A percentile compares a stretch with the other conserved stretches of the same genome.
These are phyloP conservation scores for Candida stauntonica DNA, from an alignment of 805 yeast species.

Conservation along the genomic window DNA sequence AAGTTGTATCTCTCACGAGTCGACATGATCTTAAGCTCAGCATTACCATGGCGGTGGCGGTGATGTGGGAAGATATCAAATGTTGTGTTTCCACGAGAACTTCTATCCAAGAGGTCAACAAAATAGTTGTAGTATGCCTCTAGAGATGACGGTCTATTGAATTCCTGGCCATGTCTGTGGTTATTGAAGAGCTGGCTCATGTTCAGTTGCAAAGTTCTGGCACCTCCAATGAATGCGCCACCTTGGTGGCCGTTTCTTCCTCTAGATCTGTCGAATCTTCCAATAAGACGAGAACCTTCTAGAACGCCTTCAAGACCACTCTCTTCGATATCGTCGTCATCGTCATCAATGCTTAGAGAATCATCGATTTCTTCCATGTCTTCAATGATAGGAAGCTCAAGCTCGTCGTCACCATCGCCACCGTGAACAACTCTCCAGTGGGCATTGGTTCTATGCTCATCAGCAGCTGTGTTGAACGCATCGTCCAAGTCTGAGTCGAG, in stretches of 20 bases:
- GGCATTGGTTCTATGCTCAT: background rate
- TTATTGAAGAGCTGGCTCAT: constrained; percentile 4
- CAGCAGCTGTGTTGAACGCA: constrained; percentile 2
- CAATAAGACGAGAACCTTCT: constrained; percentile 1
- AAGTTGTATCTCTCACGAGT: constrained; percentile 71
- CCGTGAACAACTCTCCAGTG: constrained; percentile 17
- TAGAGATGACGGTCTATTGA: background rate
- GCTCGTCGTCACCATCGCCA: constrained; percentile 27
- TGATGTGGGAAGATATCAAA: constrained; percentile 7
- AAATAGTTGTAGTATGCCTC: constrained; percentile 13
- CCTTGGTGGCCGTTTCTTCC: constrained; percentile 26
- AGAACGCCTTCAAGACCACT: constrained; percentile 9
- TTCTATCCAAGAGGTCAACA: constrained; percentile 10
- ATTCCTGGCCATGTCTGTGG: constrained; percentile 2
- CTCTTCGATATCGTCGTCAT: constrained; percentile 20
- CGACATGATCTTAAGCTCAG: constrained; percentile 29
- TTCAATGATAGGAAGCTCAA: constrained; percentile 15
- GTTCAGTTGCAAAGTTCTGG: constrained; percentile 1
- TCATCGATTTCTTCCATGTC: constrained; percentile 12
- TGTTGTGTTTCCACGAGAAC: constrained; percentile 1
- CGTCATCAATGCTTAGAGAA: constrained; percentile 8
- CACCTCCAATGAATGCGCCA: constrained; percentile 24
- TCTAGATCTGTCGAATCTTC: constrained; percentile 14
- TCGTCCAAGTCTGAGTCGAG: constrained; percentile 7
- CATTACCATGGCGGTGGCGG: constrained; percentile 5